Conservation (phyloP, 208 protist species). For the Wallacemonas sp. region DNA sequence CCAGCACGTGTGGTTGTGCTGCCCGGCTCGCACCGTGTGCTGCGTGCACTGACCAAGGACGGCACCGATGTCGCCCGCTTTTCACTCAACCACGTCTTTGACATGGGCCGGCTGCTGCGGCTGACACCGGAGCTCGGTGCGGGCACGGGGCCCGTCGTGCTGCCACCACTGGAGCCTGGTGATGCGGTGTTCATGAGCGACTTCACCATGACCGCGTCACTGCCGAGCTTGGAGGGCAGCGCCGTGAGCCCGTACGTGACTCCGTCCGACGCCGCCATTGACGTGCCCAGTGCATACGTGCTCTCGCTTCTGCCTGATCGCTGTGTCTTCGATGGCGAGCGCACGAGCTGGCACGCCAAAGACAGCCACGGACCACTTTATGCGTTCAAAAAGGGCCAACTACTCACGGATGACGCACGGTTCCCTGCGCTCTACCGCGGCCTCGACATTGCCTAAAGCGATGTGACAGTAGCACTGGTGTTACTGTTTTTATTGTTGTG, state of each 20-base stretch:
- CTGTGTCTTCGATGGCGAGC: conserved; percentile 68
- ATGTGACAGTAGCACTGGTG: too few species aligned
- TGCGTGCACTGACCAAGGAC: conserved; percentile 51
- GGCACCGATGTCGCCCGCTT: conserved; percentile 66
- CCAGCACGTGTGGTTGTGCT: conserved; percentile 35
- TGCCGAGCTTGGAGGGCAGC: conserved; percentile 47
- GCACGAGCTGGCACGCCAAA: conserved; percentile 64
- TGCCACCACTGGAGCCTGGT: conserved; percentile 54
- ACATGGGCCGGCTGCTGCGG: conserved; percentile 64
- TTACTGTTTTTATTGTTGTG: too few species aligned
- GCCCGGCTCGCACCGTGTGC: conserved; percentile 72
- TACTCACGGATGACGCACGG: conserved; percentile 50
- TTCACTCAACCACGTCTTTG: conserved; percentile 53
- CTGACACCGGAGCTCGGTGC: conserved; percentile 39
- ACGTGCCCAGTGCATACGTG: conserved; percentile 43
- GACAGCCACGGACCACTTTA: conserved; percentile 77
- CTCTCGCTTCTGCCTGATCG: conserved; percentile 74
- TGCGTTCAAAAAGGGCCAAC: conserved; percentile 56
- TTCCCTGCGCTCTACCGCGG: conserved; percentile 80
- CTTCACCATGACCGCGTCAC: conserved; percentile 41
- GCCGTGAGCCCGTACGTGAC: conserved; percentile 24
- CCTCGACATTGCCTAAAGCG: conserved; percentile 72
- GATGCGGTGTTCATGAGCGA: conserved; percentile 63
- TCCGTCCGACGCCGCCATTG: conserved; percentile 6
- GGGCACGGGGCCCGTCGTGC: conserved; percentile 32